Base-by-base conservation (phyloP, 495 filamentous ascomycete genomes). In the Neurospora cerealis region DNA sequence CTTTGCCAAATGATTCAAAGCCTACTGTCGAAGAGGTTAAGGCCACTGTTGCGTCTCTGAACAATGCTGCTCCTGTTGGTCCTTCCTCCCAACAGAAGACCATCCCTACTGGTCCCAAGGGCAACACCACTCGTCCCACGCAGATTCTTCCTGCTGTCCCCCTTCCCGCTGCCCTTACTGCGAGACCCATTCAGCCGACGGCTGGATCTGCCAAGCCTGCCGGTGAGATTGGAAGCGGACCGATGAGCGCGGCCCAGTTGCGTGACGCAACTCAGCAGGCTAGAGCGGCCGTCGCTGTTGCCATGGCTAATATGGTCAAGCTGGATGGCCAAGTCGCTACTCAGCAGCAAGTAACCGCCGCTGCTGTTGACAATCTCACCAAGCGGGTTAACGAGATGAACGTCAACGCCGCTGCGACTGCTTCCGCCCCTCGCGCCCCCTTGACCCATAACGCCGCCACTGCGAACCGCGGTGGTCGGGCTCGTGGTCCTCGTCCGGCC, bases 321-420 rank as follows among this genome's bases (percentile, higher is more conserved):
- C 13, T 79, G 36, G 76, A 79, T 36, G 83, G 87, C 13, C 86
- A 88, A n/a, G 82, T 87, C 71, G 79, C 82, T 36, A 79, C 81
- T 54, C 84, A 83, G 75, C 87, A 88, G 74, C 78, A 82, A 15
- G 77, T 74, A 13, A 82, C 84, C 40, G 79, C 80, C 75, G 85
- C 73, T 4, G 85, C 87, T 3, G 86, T 97, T 60, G 93, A 97
- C 34, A 92, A 93, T 76, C 81, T 98, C 24, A 89, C 93, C 1
- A 92, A 90, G 79, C 92, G 94, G 81, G 92, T 98, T 75, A 91
- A 92, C 73, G 92, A 98, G 72, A 93, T 98, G 91, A 88, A 92
- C 71, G 88, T 93, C 2, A 92, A 89, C 72, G 86, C 88, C 41
- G 77, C 81, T 15, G 54, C 54, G 28, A 34, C 54, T 19, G 54